Evolutionary conservation across 1,284 basidiomycete genomes (phyloP), one percentile per base, ranked within the genome.

Genomic region (Pseudozyma sp.): DNA sequence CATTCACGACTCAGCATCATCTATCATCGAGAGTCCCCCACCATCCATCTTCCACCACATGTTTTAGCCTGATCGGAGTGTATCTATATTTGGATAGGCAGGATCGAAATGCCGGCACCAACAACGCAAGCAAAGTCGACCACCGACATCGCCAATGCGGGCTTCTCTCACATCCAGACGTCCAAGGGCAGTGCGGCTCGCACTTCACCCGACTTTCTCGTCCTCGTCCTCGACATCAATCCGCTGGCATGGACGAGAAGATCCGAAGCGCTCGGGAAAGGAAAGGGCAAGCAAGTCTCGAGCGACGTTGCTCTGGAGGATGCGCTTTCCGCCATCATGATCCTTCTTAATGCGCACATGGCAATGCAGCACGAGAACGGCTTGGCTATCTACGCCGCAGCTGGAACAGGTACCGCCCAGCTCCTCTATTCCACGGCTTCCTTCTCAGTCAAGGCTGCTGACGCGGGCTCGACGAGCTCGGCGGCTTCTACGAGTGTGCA

Each of bases 301-400:
- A 57, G 46, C 39, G 68, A 66, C 44, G 47, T 71, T 3, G 62
- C 65, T 9, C 46, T 84, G 19, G 70, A 84, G 19, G 54, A 75
- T 17, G 82, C 83, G 1, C 68, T 86, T n/a, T 74, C 81, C 17
- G 78, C 80, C 13, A 87, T 97, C 13, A 89, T 97, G 64, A 91
- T 93, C 24, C 97, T 97, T 79, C 87, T 96, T 76, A 98, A 99
- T 80, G 90, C 94, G 1, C 94, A 98, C 85, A 89, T 96, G 63
- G 94, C 94, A 0, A 89, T 91, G 76, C 90, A 92, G 71, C 92
- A 95, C 86, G 94, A 95, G 79, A 99, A 98, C 84, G 90, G 92
- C 7, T 87, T 98, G 16, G 92, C 94, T 5, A 91, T 98, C 46
- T 97, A 94, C 83, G 95, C 90, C 7, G 94, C 94, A 7, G 88